Conservation (phyloP, 306 rosid species). For the Casuarina equisetifolia region DNA sequence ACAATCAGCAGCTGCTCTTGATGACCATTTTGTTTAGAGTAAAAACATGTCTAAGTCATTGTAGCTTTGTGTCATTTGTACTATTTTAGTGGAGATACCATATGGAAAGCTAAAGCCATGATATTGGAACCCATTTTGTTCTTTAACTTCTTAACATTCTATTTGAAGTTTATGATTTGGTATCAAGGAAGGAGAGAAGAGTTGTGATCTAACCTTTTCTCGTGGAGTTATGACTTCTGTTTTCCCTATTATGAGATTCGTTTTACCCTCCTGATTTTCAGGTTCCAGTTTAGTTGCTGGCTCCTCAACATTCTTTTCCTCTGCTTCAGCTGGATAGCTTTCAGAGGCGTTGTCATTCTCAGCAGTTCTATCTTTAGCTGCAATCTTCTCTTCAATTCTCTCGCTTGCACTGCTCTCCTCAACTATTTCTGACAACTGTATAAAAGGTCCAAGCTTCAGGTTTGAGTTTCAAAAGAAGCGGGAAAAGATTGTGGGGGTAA, state of each 20-base stretch:
- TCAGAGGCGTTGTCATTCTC: slow-evolving; percentile 8
- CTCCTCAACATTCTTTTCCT: slow-evolving; percentile 11
- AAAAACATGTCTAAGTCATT: neutral
- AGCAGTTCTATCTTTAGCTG: neutral
- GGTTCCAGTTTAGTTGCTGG: slow-evolving; percentile 3
- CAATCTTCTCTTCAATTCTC: slow-evolving; percentile 4
- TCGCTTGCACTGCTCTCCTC: neutral
- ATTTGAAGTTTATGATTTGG: neutral
- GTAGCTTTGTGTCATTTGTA: neutral
- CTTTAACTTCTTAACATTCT: neutral
- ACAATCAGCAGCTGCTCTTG: neutral
- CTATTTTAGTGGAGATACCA: neutral
- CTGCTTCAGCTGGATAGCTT: slow-evolving; percentile 11
- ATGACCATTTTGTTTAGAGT: neutral
- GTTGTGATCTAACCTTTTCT: slow-evolving; percentile 24
- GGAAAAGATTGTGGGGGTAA: neutral
- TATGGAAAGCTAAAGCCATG: neutral
- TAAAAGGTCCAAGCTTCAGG: neutral
- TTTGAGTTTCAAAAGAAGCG: neutral
- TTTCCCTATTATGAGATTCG: neutral
- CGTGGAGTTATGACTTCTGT: neutral
- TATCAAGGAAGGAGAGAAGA: neutral
- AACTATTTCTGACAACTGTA: slow-evolving; percentile 20
- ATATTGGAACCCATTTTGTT: neutral
- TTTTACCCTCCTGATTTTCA: slow-evolving; percentile 7